Evolutionary conservation across 1,284 basidiomycete species (phyloP).

Genomic region (Ganoderma leucocontextum): DNA sequence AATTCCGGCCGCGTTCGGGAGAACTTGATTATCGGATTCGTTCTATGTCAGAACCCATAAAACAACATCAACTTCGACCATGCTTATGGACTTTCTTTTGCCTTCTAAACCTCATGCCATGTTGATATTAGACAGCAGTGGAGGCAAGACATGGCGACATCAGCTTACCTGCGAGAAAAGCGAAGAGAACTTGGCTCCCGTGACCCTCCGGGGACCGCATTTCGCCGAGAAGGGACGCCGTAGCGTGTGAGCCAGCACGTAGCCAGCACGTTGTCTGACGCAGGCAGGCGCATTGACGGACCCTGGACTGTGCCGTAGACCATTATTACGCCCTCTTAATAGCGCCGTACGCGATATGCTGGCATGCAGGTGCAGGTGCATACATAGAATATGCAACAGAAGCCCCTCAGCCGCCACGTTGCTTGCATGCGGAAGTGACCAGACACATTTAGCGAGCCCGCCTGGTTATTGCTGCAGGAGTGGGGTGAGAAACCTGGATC

Average conservation of each 20-base stretch:
- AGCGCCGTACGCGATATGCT: neutral
- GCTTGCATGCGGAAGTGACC: neutral
- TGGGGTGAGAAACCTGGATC: neutral
- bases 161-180: neutral
- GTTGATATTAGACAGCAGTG: neutral
- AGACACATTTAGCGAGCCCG: neutral
- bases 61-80: slow-evolving; percentile 1
- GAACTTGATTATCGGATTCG: neutral
- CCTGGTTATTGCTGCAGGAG: neutral
- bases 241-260: slow-evolving; percentile 1
- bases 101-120: neutral
- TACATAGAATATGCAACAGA: neutral
- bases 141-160: neutral
- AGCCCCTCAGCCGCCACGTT: neutral
- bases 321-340: neutral
- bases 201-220: slow-evolving; percentile 4
- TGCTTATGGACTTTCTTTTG: neutral
- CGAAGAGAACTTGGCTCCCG: neutral
- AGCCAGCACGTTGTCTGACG: neutral
- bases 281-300: neutral
- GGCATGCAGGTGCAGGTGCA: neutral
- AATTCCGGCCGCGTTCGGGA: neutral
- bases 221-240: neutral
- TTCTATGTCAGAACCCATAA: neutral
- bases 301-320: neutral